A percentile compares a stretch with the other conserved stretches of the same genome.
Conservation (phyloP, 2,329 filamentous ascomycete species). For the Colletotrichum spinosum region DNA sequence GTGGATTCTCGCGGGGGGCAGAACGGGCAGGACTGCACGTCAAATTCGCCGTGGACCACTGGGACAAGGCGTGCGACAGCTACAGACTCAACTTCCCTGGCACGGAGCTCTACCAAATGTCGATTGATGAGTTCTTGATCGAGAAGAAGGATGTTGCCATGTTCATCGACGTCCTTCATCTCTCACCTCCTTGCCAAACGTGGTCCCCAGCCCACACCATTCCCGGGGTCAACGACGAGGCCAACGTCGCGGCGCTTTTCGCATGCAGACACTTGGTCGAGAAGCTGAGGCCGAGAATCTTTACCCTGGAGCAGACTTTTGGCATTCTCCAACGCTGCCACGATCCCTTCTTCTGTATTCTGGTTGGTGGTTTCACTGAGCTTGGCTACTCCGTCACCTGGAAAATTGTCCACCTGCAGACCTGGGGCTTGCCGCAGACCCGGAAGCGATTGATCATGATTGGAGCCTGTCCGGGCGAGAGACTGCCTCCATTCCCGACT, state of each 20-base stretch:
- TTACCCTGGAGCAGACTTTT: conserved; percentile 84
- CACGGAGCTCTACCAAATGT: conserved; percentile 58
- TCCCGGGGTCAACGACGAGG: conserved; percentile 68
- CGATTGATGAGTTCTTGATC: conserved; percentile 62
- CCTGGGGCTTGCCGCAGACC: conserved; percentile 63
- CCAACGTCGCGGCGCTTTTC: conserved; percentile 72
- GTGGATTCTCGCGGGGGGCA: conserved; percentile 77
- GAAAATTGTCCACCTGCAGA: conserved; percentile 66
- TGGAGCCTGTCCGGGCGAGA: conserved; percentile 75
- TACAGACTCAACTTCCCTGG: conserved; percentile 70
- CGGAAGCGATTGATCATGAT: conserved; percentile 67
- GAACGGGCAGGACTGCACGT: conserved; percentile 66
- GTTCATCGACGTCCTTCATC: conserved; percentile 76
- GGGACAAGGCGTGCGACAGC: conserved; percentile 65
- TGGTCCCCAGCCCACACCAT: conserved; percentile 80
- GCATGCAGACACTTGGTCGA: conserved; percentile 67
- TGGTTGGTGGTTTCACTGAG: conserved; percentile 74
- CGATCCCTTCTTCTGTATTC: conserved; percentile 67
- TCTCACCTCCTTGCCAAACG: conserved; percentile 82
- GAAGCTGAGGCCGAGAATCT: conserved; percentile 71
- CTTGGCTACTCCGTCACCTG: conserved; percentile 78
- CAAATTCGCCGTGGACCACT: conserved; percentile 73
- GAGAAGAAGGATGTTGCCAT: conserved; percentile 43
- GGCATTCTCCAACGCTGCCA: conserved; percentile 65
- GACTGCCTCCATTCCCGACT: conserved; percentile 72